These are phyloP conservation scores for Penicillium sp. DNA, from an alignment of 2,329 filamentous ascomycete species.

Conservation along the genomic window DNA sequence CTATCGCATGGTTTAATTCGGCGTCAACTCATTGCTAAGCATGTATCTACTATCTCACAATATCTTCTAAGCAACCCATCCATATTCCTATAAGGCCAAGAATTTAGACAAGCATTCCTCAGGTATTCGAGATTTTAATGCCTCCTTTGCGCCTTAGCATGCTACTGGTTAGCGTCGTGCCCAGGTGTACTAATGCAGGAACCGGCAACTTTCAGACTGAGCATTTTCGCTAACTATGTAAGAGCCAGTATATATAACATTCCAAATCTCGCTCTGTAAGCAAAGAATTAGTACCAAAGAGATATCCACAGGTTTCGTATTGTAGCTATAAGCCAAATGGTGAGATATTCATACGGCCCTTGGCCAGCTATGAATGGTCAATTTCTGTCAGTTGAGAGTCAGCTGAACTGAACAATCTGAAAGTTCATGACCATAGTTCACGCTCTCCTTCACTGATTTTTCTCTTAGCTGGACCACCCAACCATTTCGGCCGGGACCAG, in stretches of 20 bases:
- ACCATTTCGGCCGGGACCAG: slow-evolving; percentile 7
- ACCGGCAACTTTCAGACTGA: neutral
- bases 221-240: no score
- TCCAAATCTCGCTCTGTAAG: neutral
- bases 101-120: no score
- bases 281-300: neutral
- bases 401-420: neutral
- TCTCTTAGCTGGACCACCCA: neutral
- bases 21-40: neutral
- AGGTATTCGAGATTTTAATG: no score
- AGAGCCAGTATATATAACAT: neutral
- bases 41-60: neutral
- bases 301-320: neutral
- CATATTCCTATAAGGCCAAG: neutral
- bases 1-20: neutral
- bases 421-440: slow-evolving; percentile 21
- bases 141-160: no score
- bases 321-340: neutral
- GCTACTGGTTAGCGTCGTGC: no score
- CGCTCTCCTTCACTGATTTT: slow-evolving; percentile 12
- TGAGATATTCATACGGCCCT: neutral
- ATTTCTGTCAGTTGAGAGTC: neutral
- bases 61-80: neutral
- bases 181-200: no score
- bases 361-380: neutral